Percentiles rank a stretch among this genome's conserved stretches.
phyloP scores from a whole-genome alignment of 106 monocot species.

The Dendrobium nobile region DNA sequence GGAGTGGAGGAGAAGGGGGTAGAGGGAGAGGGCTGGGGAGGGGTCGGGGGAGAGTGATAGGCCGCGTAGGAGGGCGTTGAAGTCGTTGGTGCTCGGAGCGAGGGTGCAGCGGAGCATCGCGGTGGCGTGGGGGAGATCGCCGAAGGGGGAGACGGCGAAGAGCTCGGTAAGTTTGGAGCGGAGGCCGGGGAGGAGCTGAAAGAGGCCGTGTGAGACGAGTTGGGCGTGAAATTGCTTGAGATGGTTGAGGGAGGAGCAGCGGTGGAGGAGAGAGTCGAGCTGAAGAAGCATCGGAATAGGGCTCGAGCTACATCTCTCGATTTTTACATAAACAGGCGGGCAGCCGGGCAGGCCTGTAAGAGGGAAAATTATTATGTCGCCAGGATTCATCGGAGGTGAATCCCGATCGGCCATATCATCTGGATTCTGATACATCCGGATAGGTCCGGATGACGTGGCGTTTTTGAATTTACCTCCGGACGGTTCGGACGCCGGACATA shows the following conservation, averaged over 20 bases:
- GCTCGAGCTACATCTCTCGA: no score
- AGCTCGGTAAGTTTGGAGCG: constrained; percentile 45
- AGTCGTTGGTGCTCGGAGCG: constrained; percentile 61
- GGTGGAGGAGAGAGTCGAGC: constrained; percentile 24
- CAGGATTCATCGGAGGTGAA: no score
- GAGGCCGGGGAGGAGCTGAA: constrained; percentile 24
- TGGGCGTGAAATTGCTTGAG: constrained; percentile 55
- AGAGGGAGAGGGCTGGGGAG: constrained; percentile 36
- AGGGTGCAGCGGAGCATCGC: constrained; percentile 24
- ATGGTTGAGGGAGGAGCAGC: constrained; percentile 30
- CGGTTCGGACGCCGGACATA: no score
- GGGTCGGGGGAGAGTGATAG: constrained; percentile 33
- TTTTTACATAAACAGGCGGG: no score
- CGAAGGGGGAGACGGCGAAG: constrained; percentile 37
- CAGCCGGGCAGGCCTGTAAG: no score
- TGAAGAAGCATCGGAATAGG: neutral
- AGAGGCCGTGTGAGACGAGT: constrained; percentile 48
- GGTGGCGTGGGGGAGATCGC: constrained; percentile 35
- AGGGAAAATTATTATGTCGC: no score
- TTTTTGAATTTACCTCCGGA: no score
- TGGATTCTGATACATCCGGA: no score
- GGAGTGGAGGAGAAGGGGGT: constrained; percentile 30
- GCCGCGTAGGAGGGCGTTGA: constrained; percentile 65
- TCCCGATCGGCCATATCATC: no score
- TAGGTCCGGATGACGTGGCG: no score